These are phyloP conservation scores for Psilocybe mexicana DNA, from an alignment of 1,284 basidiomycete species.

Conservation along the genomic window DNA sequence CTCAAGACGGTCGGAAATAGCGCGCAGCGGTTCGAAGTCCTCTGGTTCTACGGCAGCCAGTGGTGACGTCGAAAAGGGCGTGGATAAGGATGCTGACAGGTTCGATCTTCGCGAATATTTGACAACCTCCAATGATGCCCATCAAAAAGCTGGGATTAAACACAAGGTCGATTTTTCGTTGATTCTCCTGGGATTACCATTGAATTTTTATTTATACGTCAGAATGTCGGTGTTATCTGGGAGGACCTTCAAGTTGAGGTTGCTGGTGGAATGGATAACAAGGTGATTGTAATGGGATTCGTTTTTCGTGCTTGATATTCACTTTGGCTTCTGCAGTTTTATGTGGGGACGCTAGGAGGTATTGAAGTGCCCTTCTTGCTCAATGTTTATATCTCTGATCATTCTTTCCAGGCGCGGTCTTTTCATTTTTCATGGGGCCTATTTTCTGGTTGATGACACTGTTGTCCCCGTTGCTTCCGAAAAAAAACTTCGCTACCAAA, in stretches of 20 bases:
- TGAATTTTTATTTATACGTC: neutral
- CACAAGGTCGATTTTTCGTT: slow-evolving; percentile 53
- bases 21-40: slow-evolving; percentile 14
- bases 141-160: slow-evolving; percentile 73
- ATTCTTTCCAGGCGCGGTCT: slow-evolving; percentile 49
- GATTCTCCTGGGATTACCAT: neutral
- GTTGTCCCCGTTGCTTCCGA: slow-evolving; percentile 57
- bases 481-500: slow-evolving; percentile 44
- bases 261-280: slow-evolving; percentile 59
- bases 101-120: slow-evolving; percentile 83
- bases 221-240: slow-evolving; percentile 81
- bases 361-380: neutral
- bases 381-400: too few species aligned
- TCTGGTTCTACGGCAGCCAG: slow-evolving; percentile 18
- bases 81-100: slow-evolving; percentile 26
- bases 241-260: slow-evolving; percentile 74
- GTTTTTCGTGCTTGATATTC: neutral
- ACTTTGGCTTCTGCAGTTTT: slow-evolving; percentile 38
- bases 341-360: slow-evolving; percentile 67
- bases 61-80: slow-evolving; percentile 51
- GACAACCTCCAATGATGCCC: slow-evolving; percentile 63
- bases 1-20: slow-evolving; percentile 26
- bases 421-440: slow-evolving; percentile 59
- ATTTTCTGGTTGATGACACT: slow-evolving; percentile 49
- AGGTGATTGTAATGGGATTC: slow-evolving; percentile 38